phyloP scores from a whole-genome alignment of 2,329 filamentous ascomycete species.

The Sphaerulina vaccinii region DNA sequence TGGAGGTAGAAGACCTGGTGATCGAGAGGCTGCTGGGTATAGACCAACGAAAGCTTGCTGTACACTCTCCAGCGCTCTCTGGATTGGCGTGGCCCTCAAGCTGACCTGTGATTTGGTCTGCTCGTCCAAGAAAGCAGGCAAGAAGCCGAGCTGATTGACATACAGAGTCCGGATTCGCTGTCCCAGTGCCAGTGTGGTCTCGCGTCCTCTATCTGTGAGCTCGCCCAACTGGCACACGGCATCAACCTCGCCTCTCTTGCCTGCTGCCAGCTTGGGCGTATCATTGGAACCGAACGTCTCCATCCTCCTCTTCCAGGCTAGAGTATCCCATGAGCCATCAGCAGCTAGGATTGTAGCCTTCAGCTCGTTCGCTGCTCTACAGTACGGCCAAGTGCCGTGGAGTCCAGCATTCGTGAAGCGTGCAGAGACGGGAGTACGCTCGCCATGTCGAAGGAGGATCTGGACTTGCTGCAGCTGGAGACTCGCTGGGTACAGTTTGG shows the following conservation, averaged over 20 bases:
- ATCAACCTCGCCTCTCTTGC: constrained; percentile 69
- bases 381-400: constrained; percentile 79
- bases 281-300: constrained; percentile 72
- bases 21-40: constrained; percentile 46
- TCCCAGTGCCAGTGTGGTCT: constrained; percentile 51
- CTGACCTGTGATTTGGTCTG: constrained; percentile 41
- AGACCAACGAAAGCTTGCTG: constrained; percentile 52
- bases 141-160: constrained; percentile 50
- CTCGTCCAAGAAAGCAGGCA: constrained; percentile 45
- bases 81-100: constrained; percentile 50
- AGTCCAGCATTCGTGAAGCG: constrained; percentile 70
- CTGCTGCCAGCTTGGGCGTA: constrained; percentile 64
- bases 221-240: constrained; percentile 69
- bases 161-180: constrained; percentile 51
- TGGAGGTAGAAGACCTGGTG: constrained; percentile 44
- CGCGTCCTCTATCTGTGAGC: constrained; percentile 51
- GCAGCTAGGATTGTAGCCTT: constrained; percentile 59
- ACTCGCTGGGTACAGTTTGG: constrained; percentile 72
- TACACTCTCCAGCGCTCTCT: constrained; percentile 50
- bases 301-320: constrained; percentile 68
- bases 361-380: constrained; percentile 71
- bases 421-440: constrained; percentile 80
- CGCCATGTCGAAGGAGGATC: constrained; percentile 57
- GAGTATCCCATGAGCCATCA: constrained; percentile 57
- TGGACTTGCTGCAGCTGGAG: constrained; percentile 88